Conservation (phyloP, 1,284 basidiomycete species). For the Gomphus sp. region DNA sequence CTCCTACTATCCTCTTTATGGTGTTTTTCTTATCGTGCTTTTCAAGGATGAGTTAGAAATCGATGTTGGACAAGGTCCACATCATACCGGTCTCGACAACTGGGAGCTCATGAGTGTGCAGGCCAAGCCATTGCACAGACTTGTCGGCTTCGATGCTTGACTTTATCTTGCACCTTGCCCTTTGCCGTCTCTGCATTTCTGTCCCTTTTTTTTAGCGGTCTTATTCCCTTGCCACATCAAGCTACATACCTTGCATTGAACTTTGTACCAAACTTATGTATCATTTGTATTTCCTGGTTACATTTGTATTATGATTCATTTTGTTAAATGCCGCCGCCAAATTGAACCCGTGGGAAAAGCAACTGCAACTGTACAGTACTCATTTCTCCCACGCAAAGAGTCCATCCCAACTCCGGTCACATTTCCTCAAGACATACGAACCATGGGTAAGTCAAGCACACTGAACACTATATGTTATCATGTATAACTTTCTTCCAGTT, state of each 20-base stretch:
- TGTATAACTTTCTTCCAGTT: constrained; percentile 38
- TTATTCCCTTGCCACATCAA: background rate
- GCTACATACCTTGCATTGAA: background rate
- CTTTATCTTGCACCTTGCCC: background rate
- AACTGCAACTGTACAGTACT: constrained; percentile 2
- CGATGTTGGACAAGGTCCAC: constrained; percentile 3
- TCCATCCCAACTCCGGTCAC: background rate
- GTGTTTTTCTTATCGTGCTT: background rate
- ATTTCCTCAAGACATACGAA: constrained; percentile 3
- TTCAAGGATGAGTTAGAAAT: constrained; percentile 7
- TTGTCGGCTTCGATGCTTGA: constrained; percentile 8
- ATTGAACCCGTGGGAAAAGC: background rate
- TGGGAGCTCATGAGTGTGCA: constrained; percentile 4
- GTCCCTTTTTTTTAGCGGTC: background rate
- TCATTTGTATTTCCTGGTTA: background rate
- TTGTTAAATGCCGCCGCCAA: background rate
- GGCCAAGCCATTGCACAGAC: constrained; percentile 2
- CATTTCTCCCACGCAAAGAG: background rate
- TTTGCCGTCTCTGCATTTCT: background rate
- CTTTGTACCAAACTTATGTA: background rate
- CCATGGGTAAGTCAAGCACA: background rate
- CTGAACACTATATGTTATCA: background rate
- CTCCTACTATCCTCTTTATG: background rate
- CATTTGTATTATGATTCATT: background rate
- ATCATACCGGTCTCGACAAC: background rate